Conservation (phyloP, 225 moss, liverwort and hornwort genomes). For the Polytrichum commune region DNA sequence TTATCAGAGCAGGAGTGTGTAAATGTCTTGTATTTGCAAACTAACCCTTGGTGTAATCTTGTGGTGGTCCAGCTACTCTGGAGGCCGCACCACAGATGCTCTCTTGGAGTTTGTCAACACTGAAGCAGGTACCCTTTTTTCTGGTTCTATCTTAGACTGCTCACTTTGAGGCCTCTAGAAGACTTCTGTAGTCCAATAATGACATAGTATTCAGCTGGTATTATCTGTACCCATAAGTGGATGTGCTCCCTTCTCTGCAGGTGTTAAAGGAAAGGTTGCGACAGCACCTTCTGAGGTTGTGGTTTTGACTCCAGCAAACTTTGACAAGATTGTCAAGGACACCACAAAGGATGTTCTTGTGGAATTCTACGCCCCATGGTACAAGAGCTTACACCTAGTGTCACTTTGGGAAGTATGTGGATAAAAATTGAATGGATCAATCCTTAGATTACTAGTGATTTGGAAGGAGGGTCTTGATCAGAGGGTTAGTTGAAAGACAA, state of each 20-base stretch:
- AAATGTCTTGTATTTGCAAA: too few species aligned
- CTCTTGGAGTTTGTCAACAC: conserved; percentile 81
- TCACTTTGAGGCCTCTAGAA: too few species aligned
- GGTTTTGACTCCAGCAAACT: conserved; percentile 80
- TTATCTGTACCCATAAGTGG: too few species aligned
- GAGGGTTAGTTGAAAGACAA: too few species aligned
- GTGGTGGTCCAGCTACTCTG: conserved; percentile 68
- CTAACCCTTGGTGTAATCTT: too few species aligned
- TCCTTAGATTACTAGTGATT: too few species aligned
- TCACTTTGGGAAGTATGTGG: neutral
- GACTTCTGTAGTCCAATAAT: too few species aligned
- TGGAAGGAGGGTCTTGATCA: too few species aligned
- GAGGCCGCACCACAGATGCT: conserved; percentile 81
- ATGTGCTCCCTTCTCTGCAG: conserved; percentile 27
- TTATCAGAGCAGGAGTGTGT: too few species aligned
- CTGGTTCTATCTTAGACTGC: neutral
- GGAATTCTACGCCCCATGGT: conserved; percentile 99
- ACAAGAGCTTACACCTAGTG: neutral
- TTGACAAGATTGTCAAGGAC: conserved; percentile 82
- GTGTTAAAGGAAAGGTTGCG: conserved; percentile 68
- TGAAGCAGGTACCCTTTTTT: conserved; percentile 65
- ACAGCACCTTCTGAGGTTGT: conserved; percentile 71
- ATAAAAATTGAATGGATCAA: too few species aligned
- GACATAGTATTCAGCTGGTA: too few species aligned
- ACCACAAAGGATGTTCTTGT: conserved; percentile 83